Evolutionary conservation across 2,329 filamentous ascomycete species (phyloP), one percentile per base, ranked within the genome.

Genomic region (Setomelanomma holmii): DNA sequence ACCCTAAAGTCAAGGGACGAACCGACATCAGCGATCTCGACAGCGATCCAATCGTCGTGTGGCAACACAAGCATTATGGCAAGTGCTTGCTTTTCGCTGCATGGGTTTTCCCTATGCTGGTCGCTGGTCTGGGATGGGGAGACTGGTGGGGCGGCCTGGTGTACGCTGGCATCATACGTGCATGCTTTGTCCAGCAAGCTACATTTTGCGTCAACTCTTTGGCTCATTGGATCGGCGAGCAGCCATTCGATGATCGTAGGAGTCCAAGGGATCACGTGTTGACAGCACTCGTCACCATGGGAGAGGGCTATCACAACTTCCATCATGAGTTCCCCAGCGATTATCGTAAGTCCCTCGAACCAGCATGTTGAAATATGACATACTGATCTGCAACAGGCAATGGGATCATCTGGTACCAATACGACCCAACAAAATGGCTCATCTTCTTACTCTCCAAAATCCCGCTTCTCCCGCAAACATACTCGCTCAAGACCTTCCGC

Each of bases 131-230:
- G 6, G 71, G 71, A 5, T 82, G 79, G 79, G 75, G 75, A 30
- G 79, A 82, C 53, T 80, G 73, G 72, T 62, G 66, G 60, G 79
- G 79, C 35, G 79, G 79, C 3, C 75, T 77, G 21, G 71, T 82
- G 54, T 82, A 81, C 47, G 78, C 75, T 6, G 79, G 79, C 6
- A 78, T 82, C 36, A 68, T 81, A 14, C 72, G 79, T 43, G 77
- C 79, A 40, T 79, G 78, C 54, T 76, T 80, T 55, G 77, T 81
- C 11, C 79, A 82, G 58, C 79, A 82, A 63, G 78, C 78, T 21
- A 81, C 79, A 4, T 82, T 82, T 69, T 81, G 79, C 49, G 78
- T 82, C 60, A 82, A 82, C 66, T 79, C 76, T 8, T 73, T 82
- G 11, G 79, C 79, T n/a, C 79, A 82, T 63, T 82, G 77, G 76